Percentiles rank a stretch among this genome's conserved stretches.
phyloP scores from a whole-genome alignment of 2,329 filamentous ascomycete species.

The Penicillium sp. region DNA sequence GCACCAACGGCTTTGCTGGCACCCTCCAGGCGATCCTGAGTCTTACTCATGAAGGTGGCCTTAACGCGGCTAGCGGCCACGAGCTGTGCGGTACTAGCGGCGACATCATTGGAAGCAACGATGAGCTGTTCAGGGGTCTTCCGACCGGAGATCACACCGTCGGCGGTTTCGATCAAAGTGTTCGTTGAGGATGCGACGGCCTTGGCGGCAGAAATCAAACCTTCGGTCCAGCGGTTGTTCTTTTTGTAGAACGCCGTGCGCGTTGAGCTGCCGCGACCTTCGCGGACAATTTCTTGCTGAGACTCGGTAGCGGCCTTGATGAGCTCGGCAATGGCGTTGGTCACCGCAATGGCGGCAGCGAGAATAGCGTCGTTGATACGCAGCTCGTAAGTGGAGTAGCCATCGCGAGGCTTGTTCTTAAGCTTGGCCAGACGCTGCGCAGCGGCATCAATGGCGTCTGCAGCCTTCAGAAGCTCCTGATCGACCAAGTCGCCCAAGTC shows the following conservation, averaged over 20 bases:
- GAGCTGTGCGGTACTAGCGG: slow-evolving; percentile 90
- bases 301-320: slow-evolving; percentile 92
- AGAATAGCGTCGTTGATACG: slow-evolving; percentile 94
- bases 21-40: slow-evolving; percentile 81
- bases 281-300: slow-evolving; percentile 93
- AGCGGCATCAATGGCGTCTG: slow-evolving; percentile 89
- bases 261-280: slow-evolving; percentile 80
- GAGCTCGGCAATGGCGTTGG: slow-evolving; percentile 84
- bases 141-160: slow-evolving; percentile 84
- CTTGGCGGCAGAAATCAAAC: slow-evolving; percentile 93
- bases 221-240: slow-evolving; percentile 98
- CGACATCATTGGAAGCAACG: slow-evolving; percentile 94
- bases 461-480: slow-evolving; percentile 83
- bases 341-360: slow-evolving; percentile 86
- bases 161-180: slow-evolving; percentile 93
- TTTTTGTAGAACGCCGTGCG: slow-evolving; percentile 98
- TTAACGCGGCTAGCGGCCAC: slow-evolving; percentile 94
- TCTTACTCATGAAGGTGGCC: slow-evolving; percentile 96
- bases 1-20: slow-evolving; percentile 89
- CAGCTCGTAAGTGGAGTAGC: slow-evolving; percentile 92
- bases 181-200: slow-evolving; percentile 91
- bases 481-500: slow-evolving; percentile 93
- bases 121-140: slow-evolving; percentile 97
- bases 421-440: slow-evolving; percentile 83
- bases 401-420: slow-evolving; percentile 92